Evolutionary conservation across 192 early-diverging fungal species (phyloP).

Genomic region (Geosiphon pyriformis): DNA sequence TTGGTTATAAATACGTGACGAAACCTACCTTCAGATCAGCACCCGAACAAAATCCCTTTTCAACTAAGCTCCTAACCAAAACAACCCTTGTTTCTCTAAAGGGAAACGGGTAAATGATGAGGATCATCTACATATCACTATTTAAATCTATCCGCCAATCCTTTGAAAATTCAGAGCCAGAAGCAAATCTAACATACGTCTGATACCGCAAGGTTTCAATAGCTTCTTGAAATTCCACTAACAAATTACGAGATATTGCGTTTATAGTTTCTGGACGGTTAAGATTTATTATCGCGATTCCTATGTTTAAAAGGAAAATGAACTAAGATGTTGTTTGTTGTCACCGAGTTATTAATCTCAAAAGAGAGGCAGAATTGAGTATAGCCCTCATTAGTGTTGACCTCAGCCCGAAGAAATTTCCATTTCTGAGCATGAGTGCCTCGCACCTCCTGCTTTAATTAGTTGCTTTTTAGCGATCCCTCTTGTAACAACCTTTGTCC

Average conservation of each 20-base stretch:
- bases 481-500: constrained; percentile 12
- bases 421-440: too few species aligned
- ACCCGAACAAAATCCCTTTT: constrained; percentile 88
- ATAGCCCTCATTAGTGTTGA: too few species aligned
- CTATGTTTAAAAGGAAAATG: constrained; percentile 37
- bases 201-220: constrained; percentile 61
- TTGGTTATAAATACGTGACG: too few species aligned
- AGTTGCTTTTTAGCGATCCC: too few species aligned
- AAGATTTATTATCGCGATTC: constrained; percentile 76
- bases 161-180: neutral
- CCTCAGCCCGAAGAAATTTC: too few species aligned
- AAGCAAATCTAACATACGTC: constrained; percentile 35
- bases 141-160: too few species aligned
- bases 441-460: too few species aligned
- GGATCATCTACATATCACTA: too few species aligned
- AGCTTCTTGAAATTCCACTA: constrained; percentile 62
- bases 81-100: constrained; percentile 67
- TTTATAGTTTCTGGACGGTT: constrained; percentile 85
- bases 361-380: too few species aligned
- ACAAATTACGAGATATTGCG: constrained; percentile 77
- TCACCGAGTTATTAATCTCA: too few species aligned
- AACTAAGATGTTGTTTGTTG: too few species aligned
- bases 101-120: neutral
- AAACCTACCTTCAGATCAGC: constrained; percentile 93
- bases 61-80: constrained; percentile 70